Base-by-base conservation (phyloP, 371 early-diverging fungal species). In the Actinomortierella ambigua region DNA sequence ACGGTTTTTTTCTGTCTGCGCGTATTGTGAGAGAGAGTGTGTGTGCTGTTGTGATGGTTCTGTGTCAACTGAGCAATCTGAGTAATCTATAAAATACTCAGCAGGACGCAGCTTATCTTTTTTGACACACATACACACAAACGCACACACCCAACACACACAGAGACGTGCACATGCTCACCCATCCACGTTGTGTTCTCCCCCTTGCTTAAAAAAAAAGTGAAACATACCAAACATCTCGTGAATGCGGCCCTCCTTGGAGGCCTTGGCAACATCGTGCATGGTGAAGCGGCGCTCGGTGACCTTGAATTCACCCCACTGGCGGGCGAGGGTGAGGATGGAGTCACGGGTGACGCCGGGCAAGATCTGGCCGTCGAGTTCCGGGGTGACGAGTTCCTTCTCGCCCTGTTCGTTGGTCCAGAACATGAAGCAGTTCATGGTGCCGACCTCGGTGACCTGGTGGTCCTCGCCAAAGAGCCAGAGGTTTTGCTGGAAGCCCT, bases 261-360 rank as follows among this genome's bases (percentile, higher is more conserved):
- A 63, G 18, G 96, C 95, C 49, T 86, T 75, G 43, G 86, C 78
- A 18, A 98, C 68, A 61, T 94, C 89, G 42, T 81, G 77, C 96
- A 98, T 96, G 48, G 89, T 90, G 75, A 97, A 80, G 59, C 81
- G 76, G 55, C 93, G 85, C 79, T 98, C 97, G 28, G 83, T 77
- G 42, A 98, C 97, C 81, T 95, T 88, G 82, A 95, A 94, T 61
- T 95, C 94, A 59, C 86, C 87, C 96, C 96, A 97, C 50, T 79
- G 66, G 27, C 90, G 83, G 18, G 95, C 88, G 50, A 98, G 82
- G 20, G 65, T 46, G 66, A 98, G 80, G 77, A 98, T 92, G 39
- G 95, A 95, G 84, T 95, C 95, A 59, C 98, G 90, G n/a, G 97
- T 97, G 50, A 98, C 96, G 59, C 98, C 98, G 3, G 97, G 97